These are phyloP conservation scores for Cordyceps tenuipes DNA, from an alignment of 2,329 filamentous ascomycete species.

Conservation along the genomic window DNA sequence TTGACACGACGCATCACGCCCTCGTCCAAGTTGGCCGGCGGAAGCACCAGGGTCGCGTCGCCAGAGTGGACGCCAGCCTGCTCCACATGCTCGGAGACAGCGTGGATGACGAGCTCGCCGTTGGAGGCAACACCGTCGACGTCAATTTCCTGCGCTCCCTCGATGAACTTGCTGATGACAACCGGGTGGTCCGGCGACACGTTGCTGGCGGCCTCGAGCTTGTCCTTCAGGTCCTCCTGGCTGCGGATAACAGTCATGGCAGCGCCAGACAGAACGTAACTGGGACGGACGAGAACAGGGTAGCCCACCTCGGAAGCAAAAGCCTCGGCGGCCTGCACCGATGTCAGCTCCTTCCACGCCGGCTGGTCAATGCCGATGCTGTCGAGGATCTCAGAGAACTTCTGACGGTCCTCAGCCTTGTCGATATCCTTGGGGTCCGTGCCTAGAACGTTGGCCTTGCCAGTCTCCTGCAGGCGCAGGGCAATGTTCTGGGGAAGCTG, in stretches of 20 bases:
- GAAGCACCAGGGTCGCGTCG: constrained; percentile 89
- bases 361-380: constrained; percentile 96
- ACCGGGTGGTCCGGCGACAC: constrained; percentile 96
- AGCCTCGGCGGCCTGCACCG: constrained; percentile 73
- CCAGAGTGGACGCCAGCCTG: constrained; percentile 97
- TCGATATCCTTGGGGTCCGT: constrained; percentile 93
- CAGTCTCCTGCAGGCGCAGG: constrained; percentile 82
- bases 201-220: constrained; percentile 79
- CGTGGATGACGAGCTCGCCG: constrained; percentile 82
- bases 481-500: constrained; percentile 98
- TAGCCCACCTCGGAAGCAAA: constrained; percentile 84
- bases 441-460: constrained; percentile 82
- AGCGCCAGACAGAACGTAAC: constrained; percentile 92
- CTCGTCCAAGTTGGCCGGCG: constrained; percentile 71
- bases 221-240: constrained; percentile 84
- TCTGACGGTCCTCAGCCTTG: constrained; percentile 95
- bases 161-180: constrained; percentile 97
- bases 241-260: constrained; percentile 96
- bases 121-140: constrained; percentile 85
- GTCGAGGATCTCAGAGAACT: constrained; percentile 95
- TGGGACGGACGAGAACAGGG: constrained; percentile 89
- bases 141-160: constrained; percentile 93
- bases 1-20: constrained; percentile 78
- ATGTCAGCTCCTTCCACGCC: constrained; percentile 95
- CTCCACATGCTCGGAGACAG: constrained; percentile 92